These are phyloP conservation scores for Candida sojae DNA, from an alignment of 1,139 yeast genomes.

Conservation along the genomic window DNA sequence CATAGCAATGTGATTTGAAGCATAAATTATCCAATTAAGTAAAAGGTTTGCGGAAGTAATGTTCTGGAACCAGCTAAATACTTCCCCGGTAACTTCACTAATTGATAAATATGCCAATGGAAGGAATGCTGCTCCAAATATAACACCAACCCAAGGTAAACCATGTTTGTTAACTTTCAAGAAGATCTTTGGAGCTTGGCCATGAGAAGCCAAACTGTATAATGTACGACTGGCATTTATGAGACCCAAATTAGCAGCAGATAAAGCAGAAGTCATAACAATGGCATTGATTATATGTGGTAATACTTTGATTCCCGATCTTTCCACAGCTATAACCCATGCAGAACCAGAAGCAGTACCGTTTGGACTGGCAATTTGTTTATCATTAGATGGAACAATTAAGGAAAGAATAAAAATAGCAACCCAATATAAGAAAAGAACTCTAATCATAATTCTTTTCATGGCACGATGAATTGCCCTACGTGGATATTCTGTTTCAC, in stretches of 20 bases:
- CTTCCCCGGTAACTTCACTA: conserved; percentile 22
- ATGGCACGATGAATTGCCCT: conserved; percentile 49
- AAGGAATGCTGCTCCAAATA: conserved; percentile 23
- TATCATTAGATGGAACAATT: conserved; percentile 47
- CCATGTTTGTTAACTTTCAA: conserved; percentile 34
- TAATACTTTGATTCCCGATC: conserved; percentile 49
- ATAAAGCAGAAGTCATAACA: conserved; percentile 53
- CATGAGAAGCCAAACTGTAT: conserved; percentile 48
- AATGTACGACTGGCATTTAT: conserved; percentile 45
- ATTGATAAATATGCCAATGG: conserved; percentile 31
- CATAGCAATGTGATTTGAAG: conserved; percentile 33
- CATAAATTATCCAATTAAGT: conserved; percentile 29
- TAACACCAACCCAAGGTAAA: conserved; percentile 26
- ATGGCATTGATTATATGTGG: conserved; percentile 54
- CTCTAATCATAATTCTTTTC: conserved; percentile 46
- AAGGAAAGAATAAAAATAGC: conserved; percentile 48
- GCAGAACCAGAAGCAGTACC: conserved; percentile 57
- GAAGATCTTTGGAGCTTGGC: conserved; percentile 43
- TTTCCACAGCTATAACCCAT: conserved; percentile 52
- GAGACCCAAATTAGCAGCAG: conserved; percentile 50
- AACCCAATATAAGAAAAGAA: conserved; percentile 42
- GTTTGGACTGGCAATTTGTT: conserved; percentile 33
- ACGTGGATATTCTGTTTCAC: conserved; percentile 53
- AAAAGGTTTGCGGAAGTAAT: conserved; percentile 25
- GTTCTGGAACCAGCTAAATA: conserved; percentile 30